Conservation (phyloP, 495 filamentous ascomycete genomes). For the Cetradonia linearis region DNA sequence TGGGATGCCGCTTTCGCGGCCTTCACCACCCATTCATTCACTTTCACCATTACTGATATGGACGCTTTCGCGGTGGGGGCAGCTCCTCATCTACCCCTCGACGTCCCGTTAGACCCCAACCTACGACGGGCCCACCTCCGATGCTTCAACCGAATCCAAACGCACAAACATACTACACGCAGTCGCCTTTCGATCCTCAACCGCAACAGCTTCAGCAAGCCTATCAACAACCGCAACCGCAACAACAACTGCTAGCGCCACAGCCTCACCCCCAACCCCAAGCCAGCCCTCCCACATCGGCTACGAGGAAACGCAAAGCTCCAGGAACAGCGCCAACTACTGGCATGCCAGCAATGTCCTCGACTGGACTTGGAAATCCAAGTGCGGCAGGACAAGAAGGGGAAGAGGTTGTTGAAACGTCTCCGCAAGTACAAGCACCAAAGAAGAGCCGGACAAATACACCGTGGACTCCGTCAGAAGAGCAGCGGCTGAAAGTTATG, state of each 20-base stretch:
- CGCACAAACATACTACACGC: conserved; percentile 32
- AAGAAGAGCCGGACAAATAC: conserved; percentile 91
- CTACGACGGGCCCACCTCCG: conserved; percentile 11
- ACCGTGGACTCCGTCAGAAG: conserved; percentile 92
- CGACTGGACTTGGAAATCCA: conserved; percentile 26
- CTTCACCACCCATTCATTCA: neutral
- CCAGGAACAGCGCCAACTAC: conserved; percentile 26
- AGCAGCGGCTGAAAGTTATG: conserved; percentile 85
- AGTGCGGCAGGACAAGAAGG: conserved; percentile 29
- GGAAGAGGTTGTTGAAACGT: conserved; percentile 27
- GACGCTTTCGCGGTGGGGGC: neutral
- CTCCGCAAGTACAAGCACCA: conserved; percentile 42
- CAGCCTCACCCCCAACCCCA: conserved; percentile 33
- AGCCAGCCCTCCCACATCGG: conserved; percentile 24
- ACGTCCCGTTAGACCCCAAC: conserved; percentile 18
- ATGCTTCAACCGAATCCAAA: conserved; percentile 35
- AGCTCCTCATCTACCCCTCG: conserved; percentile 19
- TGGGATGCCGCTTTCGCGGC: conserved; percentile 7
- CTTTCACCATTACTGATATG: conserved; percentile 9
- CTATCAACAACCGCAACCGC: conserved; percentile 34
- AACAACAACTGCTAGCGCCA: conserved; percentile 28
- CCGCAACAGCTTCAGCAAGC: conserved; percentile 15
- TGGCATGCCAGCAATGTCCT: conserved; percentile 28
- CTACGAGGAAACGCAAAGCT: conserved; percentile 40
- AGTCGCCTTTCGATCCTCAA: conserved; percentile 15